phyloP scores from a whole-genome alignment of 2,329 filamentous ascomycete genomes.

The Ascochyta pisi region DNA sequence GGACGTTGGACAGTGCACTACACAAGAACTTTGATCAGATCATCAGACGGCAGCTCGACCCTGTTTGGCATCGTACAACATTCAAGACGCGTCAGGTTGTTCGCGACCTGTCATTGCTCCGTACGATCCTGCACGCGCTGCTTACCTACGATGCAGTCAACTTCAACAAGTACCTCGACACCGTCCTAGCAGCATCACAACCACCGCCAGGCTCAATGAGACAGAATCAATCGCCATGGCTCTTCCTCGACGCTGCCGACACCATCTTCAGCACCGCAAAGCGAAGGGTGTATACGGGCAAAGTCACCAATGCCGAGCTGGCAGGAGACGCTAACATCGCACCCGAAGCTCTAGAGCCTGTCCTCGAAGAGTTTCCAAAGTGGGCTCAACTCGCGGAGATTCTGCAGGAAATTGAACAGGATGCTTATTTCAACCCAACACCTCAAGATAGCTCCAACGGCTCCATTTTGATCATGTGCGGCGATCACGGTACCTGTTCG shows the following conservation, averaged over 20 bases:
- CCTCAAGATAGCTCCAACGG: conserved; percentile 84
- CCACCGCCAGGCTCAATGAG: conserved; percentile 86
- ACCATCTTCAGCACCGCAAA: conserved; percentile 93
- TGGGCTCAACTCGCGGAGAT: conserved; percentile 91
- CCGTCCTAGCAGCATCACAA: conserved; percentile 87
- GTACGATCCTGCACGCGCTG: conserved; percentile 80
- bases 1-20: conserved; percentile 91
- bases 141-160: conserved; percentile 88
- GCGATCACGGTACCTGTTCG: conserved; percentile 81
- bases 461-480: conserved; percentile 96
- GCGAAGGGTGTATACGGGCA: conserved; percentile 81
- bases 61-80: conserved; percentile 95
- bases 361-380: conserved; percentile 93
- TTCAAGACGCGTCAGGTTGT: conserved; percentile 96
- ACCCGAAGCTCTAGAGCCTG: conserved; percentile 72
- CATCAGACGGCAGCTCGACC: conserved; percentile 87
- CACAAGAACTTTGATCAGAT: conserved; percentile 92
- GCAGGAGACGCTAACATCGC: conserved; percentile 57
- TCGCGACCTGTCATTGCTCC: conserved; percentile 81
- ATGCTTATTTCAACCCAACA: conserved; percentile 81
- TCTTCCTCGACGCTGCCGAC: conserved; percentile 93
- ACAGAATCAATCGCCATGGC: conserved; percentile 91
- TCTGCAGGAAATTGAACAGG: conserved; percentile 89
- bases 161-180: conserved; percentile 92
- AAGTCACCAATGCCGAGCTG: conserved; percentile 64